Percentiles rank a stretch among this genome's conserved stretches.
Conservation (phyloP, 352 stramenopile genomes). For the Phytophthora colocasiae region DNA sequence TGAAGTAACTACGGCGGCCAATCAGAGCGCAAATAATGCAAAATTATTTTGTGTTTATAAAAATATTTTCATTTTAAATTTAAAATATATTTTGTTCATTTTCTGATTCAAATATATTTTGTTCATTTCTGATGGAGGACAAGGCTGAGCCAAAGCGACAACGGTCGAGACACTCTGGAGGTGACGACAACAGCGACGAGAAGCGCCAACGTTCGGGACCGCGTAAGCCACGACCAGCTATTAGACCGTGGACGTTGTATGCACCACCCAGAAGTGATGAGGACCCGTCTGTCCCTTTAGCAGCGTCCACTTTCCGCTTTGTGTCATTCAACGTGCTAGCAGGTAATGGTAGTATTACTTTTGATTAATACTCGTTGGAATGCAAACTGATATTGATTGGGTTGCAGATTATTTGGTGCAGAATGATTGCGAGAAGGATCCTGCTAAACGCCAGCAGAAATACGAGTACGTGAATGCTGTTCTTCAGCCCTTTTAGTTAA, state of each 20-base stretch:
- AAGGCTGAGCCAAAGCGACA: neutral
- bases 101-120: neutral
- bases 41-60: too few relatives aligned
- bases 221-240: conserved; percentile 10
- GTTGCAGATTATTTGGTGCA: conserved; percentile 63
- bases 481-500: neutral
- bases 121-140: conserved; percentile 24
- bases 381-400: conserved; percentile 3
- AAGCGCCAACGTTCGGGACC: conserved; percentile 14
- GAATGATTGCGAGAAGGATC: conserved; percentile 36
- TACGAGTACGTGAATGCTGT: conserved; percentile 43
- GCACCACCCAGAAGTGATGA: conserved; percentile 34
- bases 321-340: conserved; percentile 80
- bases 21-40: too few relatives aligned
- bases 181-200: conserved; percentile 8
- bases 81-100: too few relatives aligned
- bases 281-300: conserved; percentile 23
- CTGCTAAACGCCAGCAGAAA: conserved; percentile 46
- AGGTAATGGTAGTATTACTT: conserved; percentile 29
- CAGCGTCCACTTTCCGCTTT: conserved; percentile 61
- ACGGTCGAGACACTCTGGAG: neutral
- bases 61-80: too few relatives aligned
- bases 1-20: too few relatives aligned
- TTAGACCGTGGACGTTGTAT: conserved; percentile 63
- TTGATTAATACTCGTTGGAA: neutral